These are phyloP conservation scores for Tylopilus subfusipes DNA, from an alignment of 768 basidiomycete species.

Conservation along the genomic window DNA sequence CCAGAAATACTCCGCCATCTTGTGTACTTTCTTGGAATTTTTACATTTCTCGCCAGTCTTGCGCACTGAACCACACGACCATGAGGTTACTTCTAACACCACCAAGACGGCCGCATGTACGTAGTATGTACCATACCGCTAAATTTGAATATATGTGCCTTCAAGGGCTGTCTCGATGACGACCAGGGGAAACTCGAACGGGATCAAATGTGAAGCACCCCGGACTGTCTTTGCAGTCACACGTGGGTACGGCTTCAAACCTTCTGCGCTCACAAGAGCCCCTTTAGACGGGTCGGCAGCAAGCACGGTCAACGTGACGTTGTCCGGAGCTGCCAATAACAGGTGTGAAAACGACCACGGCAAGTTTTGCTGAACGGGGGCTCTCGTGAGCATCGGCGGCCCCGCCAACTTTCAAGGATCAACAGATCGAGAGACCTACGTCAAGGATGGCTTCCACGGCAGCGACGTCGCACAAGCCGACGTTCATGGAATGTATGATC, in stretches of 20 bases:
- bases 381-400: not conserved
- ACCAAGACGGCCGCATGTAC: too few relatives aligned
- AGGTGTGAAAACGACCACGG: slow-evolving; percentile 22
- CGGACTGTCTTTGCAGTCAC: slow-evolving; percentile 1
- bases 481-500: not conserved
- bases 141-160: not conserved
- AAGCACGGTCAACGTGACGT: slow-evolving; percentile 10
- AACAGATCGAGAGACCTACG: slow-evolving; percentile 1
- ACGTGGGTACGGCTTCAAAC: slow-evolving; percentile 3
- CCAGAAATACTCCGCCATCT: not conserved
- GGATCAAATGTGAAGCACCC: slow-evolving; percentile 16
- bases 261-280: not conserved
- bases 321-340: slow-evolving; percentile 1
- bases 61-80: too few relatives aligned
- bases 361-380: slow-evolving; percentile 16
- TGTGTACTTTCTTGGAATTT: not conserved
- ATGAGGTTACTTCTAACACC: not conserved
- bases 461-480: slow-evolving; percentile 5
- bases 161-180: slow-evolving; percentile 14
- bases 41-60: not conserved
- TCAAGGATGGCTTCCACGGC: slow-evolving; percentile 8
- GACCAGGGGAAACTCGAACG: slow-evolving; percentile 9
- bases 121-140: not conserved
- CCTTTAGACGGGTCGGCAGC: slow-evolving; percentile 11
- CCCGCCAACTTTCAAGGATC: too few relatives aligned